A percentile compares a stretch with the other conserved stretches of the same genome.
Evolutionary conservation across 345 rosid genomes (phyloP).

Genomic region (Erucastrum elatum): DNA sequence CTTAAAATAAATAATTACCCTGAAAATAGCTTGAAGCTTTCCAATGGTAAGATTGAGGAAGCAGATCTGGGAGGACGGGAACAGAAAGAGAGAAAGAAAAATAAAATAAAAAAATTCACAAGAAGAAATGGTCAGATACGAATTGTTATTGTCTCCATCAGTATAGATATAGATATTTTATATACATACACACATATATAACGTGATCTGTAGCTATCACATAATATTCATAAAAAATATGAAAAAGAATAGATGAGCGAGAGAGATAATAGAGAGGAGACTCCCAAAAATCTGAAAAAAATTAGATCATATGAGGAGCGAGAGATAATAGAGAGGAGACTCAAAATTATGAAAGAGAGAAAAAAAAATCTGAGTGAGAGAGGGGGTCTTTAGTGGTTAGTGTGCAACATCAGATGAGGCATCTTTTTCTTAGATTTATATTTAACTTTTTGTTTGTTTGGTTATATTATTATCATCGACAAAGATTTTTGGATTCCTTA

Average conservation of each 20-base stretch:
- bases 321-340: conserved; percentile 4
- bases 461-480: conserved; percentile 8
- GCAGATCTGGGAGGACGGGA: conserved; percentile 40
- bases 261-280: conserved; percentile 7
- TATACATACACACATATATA: conserved; percentile 21
- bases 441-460: background rate
- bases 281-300: background rate
- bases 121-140: conserved; percentile 37
- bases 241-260: conserved; percentile 13
- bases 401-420: conserved; percentile 28
- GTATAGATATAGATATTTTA: conserved; percentile 6
- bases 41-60: conserved; percentile 19
- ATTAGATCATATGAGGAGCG: conserved; percentile 2
- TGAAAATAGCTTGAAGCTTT: conserved; percentile 28
- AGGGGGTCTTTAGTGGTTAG: conserved; percentile 24
- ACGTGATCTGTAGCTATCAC: conserved; percentile 39
- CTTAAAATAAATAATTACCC: conserved; percentile 21
- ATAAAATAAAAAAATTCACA: conserved; percentile 4
- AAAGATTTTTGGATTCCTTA: conserved; percentile 30
- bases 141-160: conserved; percentile 35
- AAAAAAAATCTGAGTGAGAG: background rate
- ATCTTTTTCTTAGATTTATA: conserved; percentile 35
- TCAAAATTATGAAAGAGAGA: background rate
- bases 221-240: background rate
- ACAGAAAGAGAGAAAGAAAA: background rate